Conservation (phyloP, 2,329 filamentous ascomycete genomes). For the Fusarium gaditjirri region DNA sequence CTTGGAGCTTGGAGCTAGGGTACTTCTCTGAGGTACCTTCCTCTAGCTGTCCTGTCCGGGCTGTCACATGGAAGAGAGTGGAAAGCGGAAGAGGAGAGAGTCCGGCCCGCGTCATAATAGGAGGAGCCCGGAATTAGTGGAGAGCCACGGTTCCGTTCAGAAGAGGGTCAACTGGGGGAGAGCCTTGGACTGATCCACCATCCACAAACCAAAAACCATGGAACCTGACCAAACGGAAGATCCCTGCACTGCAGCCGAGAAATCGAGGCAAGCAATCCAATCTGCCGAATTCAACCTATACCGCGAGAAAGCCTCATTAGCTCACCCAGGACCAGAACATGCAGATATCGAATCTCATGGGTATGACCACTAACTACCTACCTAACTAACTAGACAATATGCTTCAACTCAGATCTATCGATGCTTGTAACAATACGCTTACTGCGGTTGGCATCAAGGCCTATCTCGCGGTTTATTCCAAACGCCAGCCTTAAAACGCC, state of each 20-base stretch:
- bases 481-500: slow-evolving; percentile 36
- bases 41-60: slow-evolving; percentile 1
- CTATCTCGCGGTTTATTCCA: slow-evolving; percentile 27
- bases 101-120: slow-evolving; percentile 28
- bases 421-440: slow-evolving; percentile 23
- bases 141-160: background rate
- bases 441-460: slow-evolving; percentile 34
- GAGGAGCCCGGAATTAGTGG: slow-evolving; percentile 11
- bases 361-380: background rate
- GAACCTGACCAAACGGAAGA: background rate
- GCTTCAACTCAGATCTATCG: slow-evolving; percentile 26
- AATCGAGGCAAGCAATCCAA: background rate
- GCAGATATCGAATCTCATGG: background rate
- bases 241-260: slow-evolving; percentile 29
- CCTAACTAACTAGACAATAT: background rate
- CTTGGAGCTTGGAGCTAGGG: slow-evolving; percentile 8
- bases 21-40: background rate
- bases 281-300: background rate
- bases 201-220: slow-evolving; percentile 6
- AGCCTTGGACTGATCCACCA: slow-evolving; percentile 17
- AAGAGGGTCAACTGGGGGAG: slow-evolving; percentile 2
- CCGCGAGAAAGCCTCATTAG: background rate
- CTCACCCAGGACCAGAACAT: background rate
- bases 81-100: slow-evolving; percentile 33
- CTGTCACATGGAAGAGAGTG: slow-evolving; percentile 38